Evolutionary conservation across 495 filamentous ascomycete species (phyloP).

Genomic region (Penicillium pancosmium): DNA sequence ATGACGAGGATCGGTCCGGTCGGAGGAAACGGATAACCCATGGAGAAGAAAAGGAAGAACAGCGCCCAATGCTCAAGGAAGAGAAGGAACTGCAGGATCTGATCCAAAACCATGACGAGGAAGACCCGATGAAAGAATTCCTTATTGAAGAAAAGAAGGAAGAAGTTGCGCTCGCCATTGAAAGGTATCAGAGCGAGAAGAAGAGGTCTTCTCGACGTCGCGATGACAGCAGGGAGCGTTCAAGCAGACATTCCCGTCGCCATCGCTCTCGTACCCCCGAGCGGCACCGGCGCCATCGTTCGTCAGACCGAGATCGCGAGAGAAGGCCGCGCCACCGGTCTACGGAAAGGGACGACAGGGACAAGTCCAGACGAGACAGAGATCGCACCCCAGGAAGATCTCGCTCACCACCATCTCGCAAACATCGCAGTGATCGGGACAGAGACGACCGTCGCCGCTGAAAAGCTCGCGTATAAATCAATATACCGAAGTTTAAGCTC

Average conservation of each 20-base stretch:
- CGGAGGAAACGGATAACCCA: slow-evolving; percentile 45
- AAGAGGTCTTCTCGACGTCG: slow-evolving; percentile 41
- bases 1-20: slow-evolving; percentile 40
- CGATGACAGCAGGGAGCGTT: slow-evolving; percentile 40
- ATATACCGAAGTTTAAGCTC: background rate
- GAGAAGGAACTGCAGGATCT: slow-evolving; percentile 78
- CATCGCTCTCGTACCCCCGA: slow-evolving; percentile 49
- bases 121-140: slow-evolving; percentile 96
- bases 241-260: slow-evolving; percentile 58
- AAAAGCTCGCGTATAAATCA: background rate
- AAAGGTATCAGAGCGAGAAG: slow-evolving; percentile 51
- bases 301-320: slow-evolving; percentile 34
- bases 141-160: slow-evolving; percentile 86
- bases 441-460: slow-evolving; percentile 39
- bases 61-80: slow-evolving; percentile 57
- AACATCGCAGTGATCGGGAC: slow-evolving; percentile 37
- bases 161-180: slow-evolving; percentile 73
- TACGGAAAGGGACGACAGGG: slow-evolving; percentile 28
- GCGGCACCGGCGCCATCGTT: slow-evolving; percentile 38
- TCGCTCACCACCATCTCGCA: slow-evolving; percentile 39
- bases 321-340: slow-evolving; percentile 34
- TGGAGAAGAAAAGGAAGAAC: slow-evolving; percentile 39
- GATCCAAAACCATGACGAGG: slow-evolving; percentile 82
- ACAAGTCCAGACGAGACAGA: slow-evolving; percentile 30
- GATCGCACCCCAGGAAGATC: slow-evolving; percentile 35